Base-by-base conservation (phyloP, 169 alveolate genomes). In the Plasmodium reichenowi region DNA sequence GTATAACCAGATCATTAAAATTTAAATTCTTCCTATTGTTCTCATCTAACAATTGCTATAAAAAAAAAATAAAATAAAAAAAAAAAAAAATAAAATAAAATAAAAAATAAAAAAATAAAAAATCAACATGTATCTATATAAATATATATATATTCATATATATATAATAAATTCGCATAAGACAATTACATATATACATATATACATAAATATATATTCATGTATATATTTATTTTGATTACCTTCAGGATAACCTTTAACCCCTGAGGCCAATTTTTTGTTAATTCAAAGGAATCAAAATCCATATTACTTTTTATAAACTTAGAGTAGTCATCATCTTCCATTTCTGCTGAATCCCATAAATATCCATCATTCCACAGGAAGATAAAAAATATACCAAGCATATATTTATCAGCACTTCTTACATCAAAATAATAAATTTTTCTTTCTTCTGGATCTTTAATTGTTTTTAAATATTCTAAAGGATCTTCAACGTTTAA, bases 361-460 rank as follows among this genome's bases (percentile, higher is more conserved):
- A 94, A 85, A 12, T 93, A 91, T n/a, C 96, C 96, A 20, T 93
- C 94, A 5, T 96, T 90, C 96, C 96, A 94, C 1, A 93, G 73
- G 94, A 94, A 94, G 26, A 94, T 93, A 88, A 94, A 74, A 8
- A 94, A 91, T 89, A 74, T 73, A 24, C 88, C 88, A 24, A 74
- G 50, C 88, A 74, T 74, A 62, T 60, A 74, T 17, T 74, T 74
- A 64, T 94, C 96, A 43, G 96, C 96, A 58, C 88, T 92, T 22
- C 94, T 72, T 3, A 92, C 96, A 62, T 90, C 94, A 56, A 93
- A 94, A 48, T 89, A 94, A 58, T 88, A 92, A 2, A 78, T 88
- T 13, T 91, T 88, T 45, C 95, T 88, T 38, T 75, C 76, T 45
- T 72, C 89, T 59, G 47, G 73, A 22, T 85, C 75, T 10, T 64